Evolutionary conservation across 1,284 basidiomycete genomes (phyloP).

Genomic region (Exobasidium cylindrosporum): DNA sequence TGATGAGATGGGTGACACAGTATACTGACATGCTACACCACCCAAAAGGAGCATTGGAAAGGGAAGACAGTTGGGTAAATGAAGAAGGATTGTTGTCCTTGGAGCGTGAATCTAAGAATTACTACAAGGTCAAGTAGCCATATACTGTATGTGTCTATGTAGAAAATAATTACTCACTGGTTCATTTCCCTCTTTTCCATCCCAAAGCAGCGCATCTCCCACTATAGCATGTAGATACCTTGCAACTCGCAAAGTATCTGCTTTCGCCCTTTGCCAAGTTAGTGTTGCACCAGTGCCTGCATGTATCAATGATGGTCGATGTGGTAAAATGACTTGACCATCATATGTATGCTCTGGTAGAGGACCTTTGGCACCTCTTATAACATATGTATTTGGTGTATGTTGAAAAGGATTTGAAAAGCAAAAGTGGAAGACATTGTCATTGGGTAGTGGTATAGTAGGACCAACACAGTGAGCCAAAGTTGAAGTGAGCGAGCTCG

Average conservation of each 20-base stretch:
- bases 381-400: slow-evolving; percentile 22
- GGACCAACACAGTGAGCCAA: not conserved
- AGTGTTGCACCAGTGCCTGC: slow-evolving; percentile 31
- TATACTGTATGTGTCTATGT: not conserved
- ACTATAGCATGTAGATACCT: slow-evolving; percentile 26
- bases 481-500: not conserved
- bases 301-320: slow-evolving; percentile 29
- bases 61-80: slow-evolving; percentile 56
- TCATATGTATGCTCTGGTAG: slow-evolving; percentile 30
- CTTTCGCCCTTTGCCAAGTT: slow-evolving; percentile 26
- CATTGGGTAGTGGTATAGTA: not conserved
- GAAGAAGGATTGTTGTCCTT: slow-evolving; percentile 51
- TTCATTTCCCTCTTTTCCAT: slow-evolving; percentile 9
- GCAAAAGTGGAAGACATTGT: slow-evolving; percentile 29
- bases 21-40: slow-evolving; percentile 35
- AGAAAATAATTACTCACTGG: not conserved
- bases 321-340: slow-evolving; percentile 25
- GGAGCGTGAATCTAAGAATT: slow-evolving; percentile 28
- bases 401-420: slow-evolving; percentile 38
- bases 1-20: slow-evolving; percentile 55
- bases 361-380: slow-evolving; percentile 3
- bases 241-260: slow-evolving; percentile 35
- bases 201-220: slow-evolving; percentile 20
- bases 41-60: slow-evolving; percentile 54
- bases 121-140: not conserved